A percentile compares a stretch with the other conserved stretches of the same genome.
Evolutionary conservation across 108 stramenopile genomes (phyloP).

Genomic region (Fragilaria radians): DNA sequence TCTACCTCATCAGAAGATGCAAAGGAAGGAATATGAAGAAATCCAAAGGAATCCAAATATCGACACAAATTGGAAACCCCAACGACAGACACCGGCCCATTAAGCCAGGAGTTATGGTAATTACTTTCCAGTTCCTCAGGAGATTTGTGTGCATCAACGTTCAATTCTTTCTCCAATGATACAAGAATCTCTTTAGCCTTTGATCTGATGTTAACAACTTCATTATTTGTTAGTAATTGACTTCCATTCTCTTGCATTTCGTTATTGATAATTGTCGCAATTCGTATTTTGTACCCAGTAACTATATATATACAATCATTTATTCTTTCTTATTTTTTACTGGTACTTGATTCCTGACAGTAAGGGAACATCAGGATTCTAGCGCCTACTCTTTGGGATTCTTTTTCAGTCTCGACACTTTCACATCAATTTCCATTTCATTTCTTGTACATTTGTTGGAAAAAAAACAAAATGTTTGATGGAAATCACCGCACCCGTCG

Average conservation of each 20-base stretch:
- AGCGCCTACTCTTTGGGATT: neutral
- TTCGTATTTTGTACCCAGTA: too few relatives aligned
- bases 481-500: constrained; percentile 11
- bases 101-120: neutral
- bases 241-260: too few relatives aligned
- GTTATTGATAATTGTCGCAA: too few relatives aligned
- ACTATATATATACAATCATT: too few relatives aligned
- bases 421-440: neutral
- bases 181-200: neutral
- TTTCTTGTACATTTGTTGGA: neutral
- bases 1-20: constrained; percentile 17
- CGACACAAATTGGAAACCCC: constrained; percentile 22
- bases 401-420: neutral
- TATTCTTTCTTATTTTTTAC: too few relatives aligned
- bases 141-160: neutral
- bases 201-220: neutral
- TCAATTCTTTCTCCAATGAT: neutral
- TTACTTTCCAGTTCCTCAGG: neutral
- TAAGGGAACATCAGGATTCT: too few relatives aligned
- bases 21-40: constrained; percentile 28
- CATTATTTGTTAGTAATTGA: too few relatives aligned
- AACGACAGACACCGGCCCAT: neutral
- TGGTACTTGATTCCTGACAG: too few relatives aligned
- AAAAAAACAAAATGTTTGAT: constrained; percentile 9
- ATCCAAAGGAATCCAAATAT: constrained; percentile 67